Evolutionary conservation across 306 rosid species (phyloP), one percentile per base, ranked within the genome.

Genomic region (Medicago ruthenica): DNA sequence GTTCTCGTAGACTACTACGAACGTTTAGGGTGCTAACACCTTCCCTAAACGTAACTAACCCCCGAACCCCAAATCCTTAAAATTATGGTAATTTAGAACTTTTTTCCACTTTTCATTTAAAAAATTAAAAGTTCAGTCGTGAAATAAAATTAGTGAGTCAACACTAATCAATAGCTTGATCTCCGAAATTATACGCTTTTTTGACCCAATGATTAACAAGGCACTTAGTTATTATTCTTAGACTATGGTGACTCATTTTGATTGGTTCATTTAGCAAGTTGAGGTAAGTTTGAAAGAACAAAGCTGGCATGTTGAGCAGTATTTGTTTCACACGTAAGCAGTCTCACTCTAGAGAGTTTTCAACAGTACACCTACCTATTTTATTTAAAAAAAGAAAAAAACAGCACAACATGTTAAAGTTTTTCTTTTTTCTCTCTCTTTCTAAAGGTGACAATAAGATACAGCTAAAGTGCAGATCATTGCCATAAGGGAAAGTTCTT

Each of bases 391-490:
- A 21, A 4, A 18, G 21, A 54, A 24, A 60, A 60, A 60, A 41
- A 2, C 13, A 72, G 71, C 70, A 27, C 2, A 24, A 4, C 39
- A 63, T 1, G 6, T 16, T 58, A 76, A 37, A 37, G 0, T 12
- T 6, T 31, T 16, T 36, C 27, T 15, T 15, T 64, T 16, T n/a
- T 12, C 4, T 27, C 31, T 27, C 27, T 36, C 11, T 12, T 44
- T 76, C 22, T 36, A 2, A 13, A 15, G 8, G 74, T 71, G 86
- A 87, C 91, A 87, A 83, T 79, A 74, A 65, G 85, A 81, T 81
- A 83, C 91, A 88, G 82, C 91, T 77, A 72, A 74, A 74, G 61
- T 62, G 83, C 86, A 82, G 86, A 81, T 78, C 86, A 82, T 21
- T 62, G 77, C 48, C 89, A 27, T 10, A 61, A 42, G 31, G 65